These are phyloP conservation scores for Fusarium sacchari DNA, from an alignment of 2,329 filamentous ascomycete genomes.

Conservation along the genomic window DNA sequence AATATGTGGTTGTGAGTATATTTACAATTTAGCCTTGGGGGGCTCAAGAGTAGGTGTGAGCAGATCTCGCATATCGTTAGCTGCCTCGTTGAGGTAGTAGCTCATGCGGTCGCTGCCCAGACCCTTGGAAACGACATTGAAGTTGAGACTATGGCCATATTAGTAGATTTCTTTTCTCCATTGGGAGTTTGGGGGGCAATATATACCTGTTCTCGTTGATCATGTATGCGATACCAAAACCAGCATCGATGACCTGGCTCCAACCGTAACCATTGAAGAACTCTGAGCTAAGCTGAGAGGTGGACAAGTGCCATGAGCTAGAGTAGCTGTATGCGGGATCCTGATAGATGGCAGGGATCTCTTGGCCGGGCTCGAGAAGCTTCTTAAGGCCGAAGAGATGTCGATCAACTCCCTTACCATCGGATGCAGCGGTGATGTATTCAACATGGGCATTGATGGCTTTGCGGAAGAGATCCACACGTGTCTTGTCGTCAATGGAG, in stretches of 20 bases:
- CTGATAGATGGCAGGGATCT: conserved; percentile 82
- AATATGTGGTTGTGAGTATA: background rate
- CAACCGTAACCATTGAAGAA: conserved; percentile 99
- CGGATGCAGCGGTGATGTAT: conserved; percentile 89
- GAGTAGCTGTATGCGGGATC: conserved; percentile 90
- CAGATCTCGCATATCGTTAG: conserved; percentile 86
- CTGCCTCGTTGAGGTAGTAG: conserved; percentile 94
- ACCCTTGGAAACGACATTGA: conserved; percentile 96
- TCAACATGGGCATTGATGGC: conserved; percentile 85
- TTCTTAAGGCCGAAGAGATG: conserved; percentile 99
- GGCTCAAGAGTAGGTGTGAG: conserved; percentile 81
- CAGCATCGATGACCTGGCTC: conserved; percentile 96
- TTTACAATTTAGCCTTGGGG: conserved; percentile 88
- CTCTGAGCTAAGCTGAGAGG: conserved; percentile 90
- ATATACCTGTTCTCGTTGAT: conserved; percentile 95
- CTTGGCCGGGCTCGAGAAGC: conserved; percentile 81
- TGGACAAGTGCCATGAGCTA: conserved; percentile 87
- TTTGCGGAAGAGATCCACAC: conserved; percentile 80
- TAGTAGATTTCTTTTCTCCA: background rate
- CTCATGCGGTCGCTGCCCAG: conserved; percentile 93
- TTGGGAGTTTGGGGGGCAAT: background rate
- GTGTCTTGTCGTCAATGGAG: conserved; percentile 69
- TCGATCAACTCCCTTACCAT: conserved; percentile 93
- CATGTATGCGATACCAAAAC: conserved; percentile 99
- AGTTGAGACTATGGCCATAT: conserved; percentile 78